Evolutionary conservation across 768 basidiomycete species (phyloP).

Genomic region (Piloderma croceum): DNA sequence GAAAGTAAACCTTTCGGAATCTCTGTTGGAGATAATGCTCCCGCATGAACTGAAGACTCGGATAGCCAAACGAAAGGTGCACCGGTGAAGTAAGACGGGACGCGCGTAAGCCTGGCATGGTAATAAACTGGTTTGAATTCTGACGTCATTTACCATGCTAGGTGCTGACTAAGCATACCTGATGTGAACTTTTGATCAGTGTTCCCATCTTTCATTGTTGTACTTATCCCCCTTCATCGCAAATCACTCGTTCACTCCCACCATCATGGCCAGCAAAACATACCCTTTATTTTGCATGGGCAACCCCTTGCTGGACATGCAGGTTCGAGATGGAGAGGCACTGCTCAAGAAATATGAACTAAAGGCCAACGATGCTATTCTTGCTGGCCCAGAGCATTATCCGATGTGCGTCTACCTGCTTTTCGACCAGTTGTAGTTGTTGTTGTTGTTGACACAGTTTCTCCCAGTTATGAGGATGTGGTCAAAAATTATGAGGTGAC

Average conservation of each 20-base stretch:
- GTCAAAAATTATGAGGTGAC: conserved; percentile 68
- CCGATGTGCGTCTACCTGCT: conserved; percentile 46
- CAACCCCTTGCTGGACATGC: conserved; percentile 74
- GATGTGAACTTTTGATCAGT: no score
- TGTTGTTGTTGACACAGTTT: background rate
- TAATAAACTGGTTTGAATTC: no score
- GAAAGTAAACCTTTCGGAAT: conserved; percentile 94
- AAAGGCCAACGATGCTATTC: conserved; percentile 71
- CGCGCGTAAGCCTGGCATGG: no score
- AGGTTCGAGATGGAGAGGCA: conserved; percentile 58
- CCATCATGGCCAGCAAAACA: conserved; percentile 6
- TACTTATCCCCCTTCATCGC: background rate
- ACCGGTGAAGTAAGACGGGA: no score
- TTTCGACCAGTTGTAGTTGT: background rate
- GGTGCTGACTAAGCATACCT: no score
- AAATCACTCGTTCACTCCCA: background rate
- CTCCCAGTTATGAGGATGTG: conserved; percentile 80
- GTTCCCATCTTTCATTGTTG: no score
- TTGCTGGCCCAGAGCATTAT: conserved; percentile 63
- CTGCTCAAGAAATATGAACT: conserved; percentile 67
- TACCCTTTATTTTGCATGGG: conserved; percentile 61
- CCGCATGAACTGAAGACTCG: no score
- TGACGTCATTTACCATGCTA: no score
- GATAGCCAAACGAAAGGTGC: no score
- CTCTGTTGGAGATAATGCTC: no score